phyloP scores from a whole-genome alignment of 2,329 filamentous ascomycete species.

The Allantophomopsis cytisporea region DNA sequence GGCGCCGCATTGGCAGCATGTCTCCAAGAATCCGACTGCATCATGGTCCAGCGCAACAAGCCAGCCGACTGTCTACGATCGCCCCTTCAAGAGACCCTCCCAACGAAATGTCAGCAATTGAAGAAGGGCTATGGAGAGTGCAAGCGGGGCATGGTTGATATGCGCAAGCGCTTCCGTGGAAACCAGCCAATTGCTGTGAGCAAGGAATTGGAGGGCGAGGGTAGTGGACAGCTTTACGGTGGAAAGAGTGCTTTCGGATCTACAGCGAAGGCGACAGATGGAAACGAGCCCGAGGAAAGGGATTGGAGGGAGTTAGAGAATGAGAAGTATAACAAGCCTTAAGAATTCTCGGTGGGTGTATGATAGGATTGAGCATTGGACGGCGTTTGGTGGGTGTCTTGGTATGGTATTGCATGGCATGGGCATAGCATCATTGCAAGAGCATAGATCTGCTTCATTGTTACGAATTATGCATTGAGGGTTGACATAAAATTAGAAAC shows the following conservation, averaged over 20 bases:
- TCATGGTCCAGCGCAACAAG: constrained; percentile 79
- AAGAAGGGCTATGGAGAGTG: constrained; percentile 90
- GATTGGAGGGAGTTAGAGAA: constrained; percentile 56
- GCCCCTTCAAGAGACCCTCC: constrained; percentile 70
- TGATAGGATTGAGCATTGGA: no score
- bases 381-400: no score
- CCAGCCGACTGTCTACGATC: constrained; percentile 79
- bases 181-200: constrained; percentile 68
- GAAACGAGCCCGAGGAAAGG: constrained; percentile 45
- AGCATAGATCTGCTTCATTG: no score
- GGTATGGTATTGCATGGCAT: no score
- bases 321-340: constrained; percentile 36
- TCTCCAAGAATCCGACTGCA: constrained; percentile 91
- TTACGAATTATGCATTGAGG: no score
- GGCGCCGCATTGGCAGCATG: constrained; percentile 87
- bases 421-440: no score
- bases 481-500: no score
- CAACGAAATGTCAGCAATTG: constrained; percentile 80
- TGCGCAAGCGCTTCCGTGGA: constrained; percentile 95
- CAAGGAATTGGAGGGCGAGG: constrained; percentile 41
- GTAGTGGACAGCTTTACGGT: constrained; percentile 58
- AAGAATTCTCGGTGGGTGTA: not conserved
- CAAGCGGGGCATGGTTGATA: constrained; percentile 92
- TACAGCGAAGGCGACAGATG: constrained; percentile 49
- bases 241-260: constrained; percentile 58